Evolutionary conservation across 257 asterid species (phyloP), one percentile per base, ranked within the genome.

Genomic region (Perilla frutescens): DNA sequence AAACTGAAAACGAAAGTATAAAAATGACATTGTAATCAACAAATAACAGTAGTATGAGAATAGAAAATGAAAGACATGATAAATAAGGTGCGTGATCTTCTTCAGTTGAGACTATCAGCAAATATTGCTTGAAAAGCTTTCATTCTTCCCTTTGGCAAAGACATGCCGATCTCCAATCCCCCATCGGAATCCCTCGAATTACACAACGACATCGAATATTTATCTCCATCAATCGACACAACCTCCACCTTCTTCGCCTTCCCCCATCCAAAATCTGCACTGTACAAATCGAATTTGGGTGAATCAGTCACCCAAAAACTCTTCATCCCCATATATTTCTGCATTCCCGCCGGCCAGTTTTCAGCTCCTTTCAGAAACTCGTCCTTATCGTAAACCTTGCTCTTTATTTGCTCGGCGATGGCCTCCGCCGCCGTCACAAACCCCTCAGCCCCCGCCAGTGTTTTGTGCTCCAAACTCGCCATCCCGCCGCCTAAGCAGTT

Each of bases 181-280:
- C 86, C 87, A 0, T 44, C 74, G 0, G 50, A 51, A 8, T 76
- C 84, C 34, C 82, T 59, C 0, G 81, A 74, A 68, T 80, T 82
- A 34, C 83, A 75, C 48, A 84, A 31, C 1, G 91, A 82, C 14
- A 88, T 56, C 1, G 82, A 44, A 32, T 79, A 64, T 36, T 39
- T 65, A 44, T 79, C 84, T 11, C 49, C 77, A 39, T 80, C 84
- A 13, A 88, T 79, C 4, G 84, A 79, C 80, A 75, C 39, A 10
- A 76, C 76, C 57, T 86, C 94, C 45, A 81, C 45, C 72, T 81
- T 86, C 47, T 8, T 67, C 26, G 87, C 85, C 49, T 74, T 40
- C 57, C 89, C 91, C 84, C 85, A 88, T 70, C 93, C 89, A 4
- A 84, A 84, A 76, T 86, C 89, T 8, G 76, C 65, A 3, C 6